These are phyloP conservation scores for Neonectria neomacrospora DNA, from an alignment of 2,329 filamentous ascomycete genomes.

Conservation along the genomic window DNA sequence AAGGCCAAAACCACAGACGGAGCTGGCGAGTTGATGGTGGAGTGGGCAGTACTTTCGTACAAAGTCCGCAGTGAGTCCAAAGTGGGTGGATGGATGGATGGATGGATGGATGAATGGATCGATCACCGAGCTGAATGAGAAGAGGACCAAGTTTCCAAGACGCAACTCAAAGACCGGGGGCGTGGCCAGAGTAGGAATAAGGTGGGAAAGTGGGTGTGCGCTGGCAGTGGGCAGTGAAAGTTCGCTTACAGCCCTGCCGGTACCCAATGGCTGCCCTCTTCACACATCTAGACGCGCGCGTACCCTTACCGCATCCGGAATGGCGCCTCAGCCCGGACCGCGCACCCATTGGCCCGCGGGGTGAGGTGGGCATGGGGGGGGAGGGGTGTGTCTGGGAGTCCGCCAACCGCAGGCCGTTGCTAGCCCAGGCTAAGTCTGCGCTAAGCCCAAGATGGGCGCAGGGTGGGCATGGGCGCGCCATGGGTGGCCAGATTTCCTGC, in stretches of 20 bases:
- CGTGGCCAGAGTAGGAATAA: constrained; percentile 22
- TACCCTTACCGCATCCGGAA: constrained; percentile 32
- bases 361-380: constrained; percentile 19
- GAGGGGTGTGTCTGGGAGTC: constrained; percentile 22
- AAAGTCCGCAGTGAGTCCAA: background rate
- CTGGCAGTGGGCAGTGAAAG: constrained; percentile 42
- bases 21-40: constrained; percentile 6
- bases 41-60: background rate
- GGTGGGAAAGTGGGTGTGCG: constrained; percentile 37
- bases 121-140: background rate
- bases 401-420: constrained; percentile 36
- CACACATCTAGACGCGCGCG: constrained; percentile 47
- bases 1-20: background rate
- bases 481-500: constrained; percentile 9
- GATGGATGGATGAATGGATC: constrained; percentile 17
- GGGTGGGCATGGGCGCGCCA: background rate
- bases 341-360: constrained; percentile 42
- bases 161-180: constrained; percentile 9
- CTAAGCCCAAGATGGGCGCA: constrained; percentile 18
- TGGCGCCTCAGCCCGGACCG: constrained; percentile 38
- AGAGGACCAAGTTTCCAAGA: background rate
- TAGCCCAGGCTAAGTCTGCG: background rate
- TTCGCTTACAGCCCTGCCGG: constrained; percentile 46
- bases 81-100: background rate
- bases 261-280: constrained; percentile 44